phyloP scores from a whole-genome alignment of 208 protist genomes.

The Angomonas deanei region DNA sequence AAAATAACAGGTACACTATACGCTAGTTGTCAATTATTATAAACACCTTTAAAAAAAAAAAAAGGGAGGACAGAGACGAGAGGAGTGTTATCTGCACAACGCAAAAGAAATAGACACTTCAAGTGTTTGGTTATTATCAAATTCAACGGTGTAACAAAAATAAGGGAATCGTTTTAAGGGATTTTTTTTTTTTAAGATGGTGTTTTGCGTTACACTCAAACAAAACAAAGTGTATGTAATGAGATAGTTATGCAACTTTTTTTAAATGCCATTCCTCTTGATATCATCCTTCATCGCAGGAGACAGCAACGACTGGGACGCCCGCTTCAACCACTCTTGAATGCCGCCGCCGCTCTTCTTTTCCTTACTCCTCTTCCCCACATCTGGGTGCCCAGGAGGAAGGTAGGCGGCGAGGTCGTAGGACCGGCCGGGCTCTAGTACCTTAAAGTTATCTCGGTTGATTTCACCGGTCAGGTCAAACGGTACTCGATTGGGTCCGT shows the following conservation, averaged over 20 bases:
- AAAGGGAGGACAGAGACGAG: neutral
- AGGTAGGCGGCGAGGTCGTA: slow-evolving; percentile 56
- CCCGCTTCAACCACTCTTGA: neutral
- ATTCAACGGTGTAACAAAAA: neutral
- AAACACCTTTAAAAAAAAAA: neutral
- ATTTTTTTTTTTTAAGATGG: neutral
- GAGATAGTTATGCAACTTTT: neutral
- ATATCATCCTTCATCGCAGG: neutral
- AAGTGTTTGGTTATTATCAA: neutral
- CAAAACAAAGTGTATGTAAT: neutral
- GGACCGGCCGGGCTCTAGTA: slow-evolving; percentile 52
- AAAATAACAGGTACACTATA: neutral
- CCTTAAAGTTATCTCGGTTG: slow-evolving; percentile 52
- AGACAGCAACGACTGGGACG: neutral
- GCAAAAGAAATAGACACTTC: no score
- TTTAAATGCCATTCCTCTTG: neutral
- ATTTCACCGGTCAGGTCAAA: slow-evolving; percentile 81
- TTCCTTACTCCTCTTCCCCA: slow-evolving; percentile 3
- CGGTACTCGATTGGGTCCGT: slow-evolving; percentile 61
- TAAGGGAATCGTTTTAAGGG: neutral
- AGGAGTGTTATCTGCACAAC: no score
- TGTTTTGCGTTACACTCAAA: no score
- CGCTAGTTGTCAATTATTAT: neutral
- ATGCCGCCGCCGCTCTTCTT: neutral
- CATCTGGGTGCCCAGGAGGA: slow-evolving; percentile 60